Evolutionary conservation across 1,284 basidiomycete species (phyloP).

Genomic region (Takashimella tepidaria): DNA sequence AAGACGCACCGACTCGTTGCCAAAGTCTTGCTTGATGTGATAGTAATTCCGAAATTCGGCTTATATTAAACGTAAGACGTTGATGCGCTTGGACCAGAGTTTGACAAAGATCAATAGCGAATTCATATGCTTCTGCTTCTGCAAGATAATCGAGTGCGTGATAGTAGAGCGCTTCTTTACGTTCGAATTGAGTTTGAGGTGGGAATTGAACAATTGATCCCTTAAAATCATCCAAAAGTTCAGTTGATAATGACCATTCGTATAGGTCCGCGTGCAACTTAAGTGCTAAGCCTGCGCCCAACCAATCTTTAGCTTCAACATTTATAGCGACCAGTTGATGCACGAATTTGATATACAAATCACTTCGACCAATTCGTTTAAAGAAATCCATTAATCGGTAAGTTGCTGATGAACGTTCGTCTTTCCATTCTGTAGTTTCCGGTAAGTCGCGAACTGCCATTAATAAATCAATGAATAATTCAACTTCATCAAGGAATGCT

Average conservation of each 20-base stretch:
- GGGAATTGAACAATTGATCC: constrained; percentile 69
- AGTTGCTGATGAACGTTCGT: constrained; percentile 90
- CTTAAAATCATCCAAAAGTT: constrained; percentile 74
- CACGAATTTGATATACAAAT: constrained; percentile 90
- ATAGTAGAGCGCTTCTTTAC: constrained; percentile 84
- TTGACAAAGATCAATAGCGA: constrained; percentile 85
- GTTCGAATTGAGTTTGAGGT: constrained; percentile 86
- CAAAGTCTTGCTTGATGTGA: constrained; percentile 75
- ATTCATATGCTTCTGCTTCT: constrained; percentile 94
- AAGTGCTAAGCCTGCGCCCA: constrained; percentile 86
- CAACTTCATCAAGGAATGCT: constrained; percentile 80
- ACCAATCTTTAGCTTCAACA: constrained; percentile 77
- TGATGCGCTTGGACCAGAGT: constrained; percentile 80
- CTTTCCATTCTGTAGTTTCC: constrained; percentile 84
- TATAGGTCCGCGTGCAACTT: constrained; percentile 91
- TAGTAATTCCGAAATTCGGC: constrained; percentile 75
- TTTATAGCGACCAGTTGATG: constrained; percentile 88
- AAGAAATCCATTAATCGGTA: constrained; percentile 89
- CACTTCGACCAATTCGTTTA: constrained; percentile 74
- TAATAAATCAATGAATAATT: constrained; percentile 89
- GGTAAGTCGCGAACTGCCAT: constrained; percentile 88
- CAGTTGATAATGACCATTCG: constrained; percentile 71
- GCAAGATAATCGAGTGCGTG: constrained; percentile 82
- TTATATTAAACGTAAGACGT: constrained; percentile 80
- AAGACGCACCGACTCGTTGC: constrained; percentile 74